Evolutionary conservation across 2,329 filamentous ascomycete genomes (phyloP).

Genomic region (Monosporascus sp.): DNA sequence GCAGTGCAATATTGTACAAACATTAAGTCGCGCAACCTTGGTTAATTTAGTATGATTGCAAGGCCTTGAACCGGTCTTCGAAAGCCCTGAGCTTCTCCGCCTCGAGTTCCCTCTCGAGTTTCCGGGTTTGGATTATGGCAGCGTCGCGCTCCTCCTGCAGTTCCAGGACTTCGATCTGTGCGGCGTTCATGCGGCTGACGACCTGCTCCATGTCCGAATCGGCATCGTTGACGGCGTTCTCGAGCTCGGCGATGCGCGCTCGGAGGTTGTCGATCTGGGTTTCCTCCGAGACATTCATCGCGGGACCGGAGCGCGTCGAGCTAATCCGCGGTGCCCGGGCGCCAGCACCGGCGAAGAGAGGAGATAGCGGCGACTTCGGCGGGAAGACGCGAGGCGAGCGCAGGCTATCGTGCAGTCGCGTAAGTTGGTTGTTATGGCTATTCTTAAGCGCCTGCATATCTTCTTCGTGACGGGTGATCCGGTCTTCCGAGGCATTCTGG

Average conservation of each 20-base stretch:
- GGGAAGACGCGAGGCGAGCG: constrained; percentile 46
- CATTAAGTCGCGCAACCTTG: neutral
- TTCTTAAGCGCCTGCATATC: constrained; percentile 73
- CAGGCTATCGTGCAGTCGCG: constrained; percentile 57
- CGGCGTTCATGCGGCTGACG: constrained; percentile 73
- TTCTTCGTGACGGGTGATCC: constrained; percentile 77
- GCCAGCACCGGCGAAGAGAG: constrained; percentile 37
- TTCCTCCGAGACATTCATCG: constrained; percentile 63
- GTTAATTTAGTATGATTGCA: constrained; percentile 14
- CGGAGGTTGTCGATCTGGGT: constrained; percentile 71
- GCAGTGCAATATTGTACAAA: neutral
- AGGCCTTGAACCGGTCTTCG: constrained; percentile 32
- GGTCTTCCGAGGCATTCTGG: constrained; percentile 81
- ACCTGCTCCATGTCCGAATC: constrained; percentile 81
- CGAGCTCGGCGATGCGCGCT: constrained; percentile 74
- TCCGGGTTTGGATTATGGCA: constrained; percentile 64
- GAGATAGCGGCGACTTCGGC: constrained; percentile 56
- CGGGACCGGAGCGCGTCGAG: constrained; percentile 43
- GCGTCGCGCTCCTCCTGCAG: constrained; percentile 71
- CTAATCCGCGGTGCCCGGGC: constrained; percentile 50
- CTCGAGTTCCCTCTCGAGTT: constrained; percentile 62
- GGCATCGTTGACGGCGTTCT: constrained; percentile 70
- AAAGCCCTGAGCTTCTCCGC: constrained; percentile 56
- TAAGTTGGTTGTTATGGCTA: constrained; percentile 69
- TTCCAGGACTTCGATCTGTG: constrained; percentile 77